A percentile compares a stretch with the other conserved stretches of the same genome.
phyloP scores from a whole-genome alignment of 768 basidiomycete genomes.

The Kwoniella europaea region DNA sequence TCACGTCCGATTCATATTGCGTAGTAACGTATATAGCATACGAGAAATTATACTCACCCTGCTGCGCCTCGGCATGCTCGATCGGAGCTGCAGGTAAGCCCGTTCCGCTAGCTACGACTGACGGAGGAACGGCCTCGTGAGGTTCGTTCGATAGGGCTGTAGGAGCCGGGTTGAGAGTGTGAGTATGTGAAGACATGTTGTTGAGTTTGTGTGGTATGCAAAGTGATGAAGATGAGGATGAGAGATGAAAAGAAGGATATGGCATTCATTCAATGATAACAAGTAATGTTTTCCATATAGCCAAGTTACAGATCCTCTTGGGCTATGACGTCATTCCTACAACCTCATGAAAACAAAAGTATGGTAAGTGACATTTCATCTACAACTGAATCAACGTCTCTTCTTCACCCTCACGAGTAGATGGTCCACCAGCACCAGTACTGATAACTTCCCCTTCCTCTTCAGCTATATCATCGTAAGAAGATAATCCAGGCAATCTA shows the following conservation, averaged over 20 bases:
- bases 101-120: conserved; percentile 39
- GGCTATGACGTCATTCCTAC: background rate
- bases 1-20: too few species aligned
- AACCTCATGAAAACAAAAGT: too few species aligned
- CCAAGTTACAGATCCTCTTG: background rate
- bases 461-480: background rate
- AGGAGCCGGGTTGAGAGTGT: conserved; percentile 13
- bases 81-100: conserved; percentile 20
- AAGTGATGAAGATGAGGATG: background rate
- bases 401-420: background rate
- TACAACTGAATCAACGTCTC: too few species aligned
- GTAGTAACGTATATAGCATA: too few species aligned
- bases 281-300: too few species aligned
- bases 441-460: background rate
- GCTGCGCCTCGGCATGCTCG: conserved; percentile 41
- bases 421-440: background rate
- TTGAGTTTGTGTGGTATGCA: conserved; percentile 3
- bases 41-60: conserved; percentile 35
- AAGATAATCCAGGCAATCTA: background rate
- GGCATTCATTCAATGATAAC: too few species aligned
- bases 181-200: background rate
- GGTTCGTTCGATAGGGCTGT: conserved; percentile 1
- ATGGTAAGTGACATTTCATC: too few species aligned
- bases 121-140: conserved; percentile 21
- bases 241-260: background rate